Percentiles rank a stretch among this genome's conserved stretches.
These are phyloP conservation scores for Chlorencoelia australis DNA, from an alignment of 2,329 filamentous ascomycete species.

Conservation along the genomic window DNA sequence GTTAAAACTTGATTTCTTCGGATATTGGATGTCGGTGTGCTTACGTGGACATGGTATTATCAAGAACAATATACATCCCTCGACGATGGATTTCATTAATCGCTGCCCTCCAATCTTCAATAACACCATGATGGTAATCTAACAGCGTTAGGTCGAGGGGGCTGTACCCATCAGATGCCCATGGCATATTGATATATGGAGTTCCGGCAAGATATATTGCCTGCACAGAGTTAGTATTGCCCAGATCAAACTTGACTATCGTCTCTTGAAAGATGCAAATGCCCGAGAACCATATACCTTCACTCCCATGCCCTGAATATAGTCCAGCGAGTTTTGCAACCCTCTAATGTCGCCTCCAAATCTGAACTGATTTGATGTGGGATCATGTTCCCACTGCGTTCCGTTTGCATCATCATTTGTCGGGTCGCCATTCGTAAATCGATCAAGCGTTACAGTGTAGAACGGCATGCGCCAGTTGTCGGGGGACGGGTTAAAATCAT, in stretches of 20 bases:
- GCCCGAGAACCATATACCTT: constrained; percentile 27
- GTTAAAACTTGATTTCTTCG: too few species aligned
- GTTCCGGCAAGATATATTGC: constrained; percentile 53
- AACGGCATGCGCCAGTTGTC: constrained; percentile 54
- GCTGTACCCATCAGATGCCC: constrained; percentile 49
- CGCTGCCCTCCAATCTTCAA: constrained; percentile 45
- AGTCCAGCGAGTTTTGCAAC: constrained; percentile 50
- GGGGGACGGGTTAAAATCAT: constrained; percentile 44
- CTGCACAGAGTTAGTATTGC: background rate
- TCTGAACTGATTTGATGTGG: constrained; percentile 46
- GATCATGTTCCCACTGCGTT: constrained; percentile 49
- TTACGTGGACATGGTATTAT: constrained; percentile 43
- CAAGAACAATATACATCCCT: constrained; percentile 54
- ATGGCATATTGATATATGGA: constrained; percentile 52
- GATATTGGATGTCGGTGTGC: background rate
- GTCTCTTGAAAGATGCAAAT: background rate
- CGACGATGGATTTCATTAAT: constrained; percentile 49
- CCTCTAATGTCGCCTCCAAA: constrained; percentile 51
- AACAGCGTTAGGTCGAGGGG: constrained; percentile 51
- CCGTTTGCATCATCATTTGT: constrained; percentile 52
- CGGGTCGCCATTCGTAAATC: constrained; percentile 55
- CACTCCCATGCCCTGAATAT: constrained; percentile 55
- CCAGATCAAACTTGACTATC: too few species aligned
- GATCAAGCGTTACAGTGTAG: constrained; percentile 53
- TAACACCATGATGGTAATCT: constrained; percentile 50